phyloP scores from a whole-genome alignment of 2,329 filamentous ascomycete species.

The Arthrobotrys conoides region DNA sequence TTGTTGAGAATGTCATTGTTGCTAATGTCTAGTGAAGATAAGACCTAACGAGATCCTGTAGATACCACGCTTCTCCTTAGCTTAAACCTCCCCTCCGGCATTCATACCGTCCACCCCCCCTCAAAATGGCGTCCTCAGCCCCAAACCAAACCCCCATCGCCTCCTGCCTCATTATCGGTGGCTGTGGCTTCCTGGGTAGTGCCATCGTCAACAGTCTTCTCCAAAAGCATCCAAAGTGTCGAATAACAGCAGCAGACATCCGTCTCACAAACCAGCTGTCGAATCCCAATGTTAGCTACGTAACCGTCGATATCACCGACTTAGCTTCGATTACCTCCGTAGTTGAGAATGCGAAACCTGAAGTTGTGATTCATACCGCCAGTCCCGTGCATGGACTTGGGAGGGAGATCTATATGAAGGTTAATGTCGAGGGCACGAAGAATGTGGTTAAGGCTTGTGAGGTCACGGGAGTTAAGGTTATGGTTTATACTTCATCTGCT shows the following conservation, averaged over 20 bases:
- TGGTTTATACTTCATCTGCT: slow-evolving; percentile 92
- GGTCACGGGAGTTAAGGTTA: slow-evolving; percentile 79
- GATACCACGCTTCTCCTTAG: background rate
- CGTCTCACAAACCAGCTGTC: slow-evolving; percentile 77
- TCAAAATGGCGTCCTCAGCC: slow-evolving; percentile 27
- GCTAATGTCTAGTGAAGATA: slow-evolving; percentile 4
- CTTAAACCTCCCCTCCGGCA: background rate
- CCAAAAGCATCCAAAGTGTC: slow-evolving; percentile 72
- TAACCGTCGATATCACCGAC: slow-evolving; percentile 84
- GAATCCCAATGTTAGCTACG: slow-evolving; percentile 75
- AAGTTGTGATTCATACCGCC: slow-evolving; percentile 92
- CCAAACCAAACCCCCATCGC: slow-evolving; percentile 51
- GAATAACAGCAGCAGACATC: slow-evolving; percentile 80
- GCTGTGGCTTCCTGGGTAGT: slow-evolving; percentile 86
- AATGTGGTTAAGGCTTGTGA: slow-evolving; percentile 82
- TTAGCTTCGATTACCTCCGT: slow-evolving; percentile 73
- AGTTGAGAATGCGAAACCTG: slow-evolving; percentile 78
- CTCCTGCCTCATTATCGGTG: slow-evolving; percentile 78
- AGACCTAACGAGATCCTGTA: background rate
- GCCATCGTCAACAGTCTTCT: slow-evolving; percentile 83
- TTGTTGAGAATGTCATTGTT: background rate
- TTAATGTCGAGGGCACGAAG: slow-evolving; percentile 89
- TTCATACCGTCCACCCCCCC: background rate
- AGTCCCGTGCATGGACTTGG: slow-evolving; percentile 75
- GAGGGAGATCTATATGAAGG: slow-evolving; percentile 78